These are phyloP conservation scores for Acacia concinna DNA, from an alignment of 331 rosid genomes.

Conservation along the genomic window DNA sequence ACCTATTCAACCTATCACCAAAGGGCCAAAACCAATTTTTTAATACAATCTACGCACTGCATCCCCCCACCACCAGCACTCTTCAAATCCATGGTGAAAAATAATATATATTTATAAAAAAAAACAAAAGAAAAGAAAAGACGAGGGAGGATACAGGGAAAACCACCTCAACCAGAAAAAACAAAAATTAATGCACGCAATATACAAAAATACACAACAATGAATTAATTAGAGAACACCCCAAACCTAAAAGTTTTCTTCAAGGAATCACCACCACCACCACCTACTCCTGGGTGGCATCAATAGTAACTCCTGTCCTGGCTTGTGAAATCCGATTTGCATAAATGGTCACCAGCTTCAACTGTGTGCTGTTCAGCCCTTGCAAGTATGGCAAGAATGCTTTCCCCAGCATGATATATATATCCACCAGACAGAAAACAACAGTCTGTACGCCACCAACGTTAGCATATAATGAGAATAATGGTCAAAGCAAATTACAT, in stretches of 20 bases:
- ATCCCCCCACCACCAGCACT: conserved; percentile 49
- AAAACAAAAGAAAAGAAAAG: neutral
- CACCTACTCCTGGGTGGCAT: conserved; percentile 58
- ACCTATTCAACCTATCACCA: conserved; percentile 25
- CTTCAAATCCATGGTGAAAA: conserved; percentile 41
- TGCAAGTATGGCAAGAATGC: conserved; percentile 92
- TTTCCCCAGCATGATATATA: conserved; percentile 97
- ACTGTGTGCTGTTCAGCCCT: conserved; percentile 91
- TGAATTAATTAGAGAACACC: conserved; percentile 42
- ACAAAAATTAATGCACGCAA: conserved; percentile 55
- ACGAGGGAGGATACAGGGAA: conserved; percentile 23
- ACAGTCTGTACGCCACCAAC: conserved; percentile 77
- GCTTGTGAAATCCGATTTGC: conserved; percentile 99
- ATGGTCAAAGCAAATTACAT: neutral
- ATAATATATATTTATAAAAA: conserved; percentile 20
- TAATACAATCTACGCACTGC: conserved; percentile 39
- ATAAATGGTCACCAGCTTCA: conserved; percentile 91
- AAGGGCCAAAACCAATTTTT: conserved; percentile 37
- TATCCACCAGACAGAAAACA: conserved; percentile 96
- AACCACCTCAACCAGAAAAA: conserved; percentile 49
- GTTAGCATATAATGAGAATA: conserved; percentile 28
- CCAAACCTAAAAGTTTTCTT: conserved; percentile 40
- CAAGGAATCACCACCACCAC: conserved; percentile 1
- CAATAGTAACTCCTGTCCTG: conserved; percentile 70
- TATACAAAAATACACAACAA: conserved; percentile 76